Evolutionary conservation across 2,329 filamentous ascomycete species (phyloP), one percentile per base, ranked within the genome.

Genomic region (Fusarium piperis): DNA sequence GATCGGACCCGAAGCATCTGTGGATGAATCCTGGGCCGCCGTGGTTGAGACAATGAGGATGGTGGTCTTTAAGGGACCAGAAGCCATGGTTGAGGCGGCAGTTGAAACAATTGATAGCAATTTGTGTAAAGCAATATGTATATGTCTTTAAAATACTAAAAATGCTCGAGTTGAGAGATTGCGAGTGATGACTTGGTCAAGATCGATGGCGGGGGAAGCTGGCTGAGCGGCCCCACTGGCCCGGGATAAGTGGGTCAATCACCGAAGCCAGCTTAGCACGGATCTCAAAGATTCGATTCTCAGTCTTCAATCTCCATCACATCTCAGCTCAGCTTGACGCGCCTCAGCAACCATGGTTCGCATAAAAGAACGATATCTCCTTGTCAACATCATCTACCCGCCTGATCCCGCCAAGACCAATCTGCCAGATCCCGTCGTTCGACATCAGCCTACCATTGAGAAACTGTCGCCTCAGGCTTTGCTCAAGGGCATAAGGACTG

Each of bases 331-430:
- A n/a, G n/a, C n/a, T n/a, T n/a, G 13, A 44, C 33, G 12, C 44
- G n/a, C 33, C 57, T 51, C 38, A 16, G 11, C 52, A 32, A 70
- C 36, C 55, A 98, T 99, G 96, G 96, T 99, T 67, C 94, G 96
- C 79, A 90, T 98, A 74, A 99, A 99, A 83, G 93, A 97, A 82
- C 92, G 96, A 77, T 99, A 99, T 81, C 89, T 99, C 18, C 90
- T 98, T n/a, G 90, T 98, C 69, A 94, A 97, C 79, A 94, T 98
- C 73, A 87, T 98, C 52, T 98, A 98, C 77, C 94, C 95, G 0
- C 87, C 90, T 8, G 84, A 89, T 13, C 70, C 84, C 11, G 70
- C 77, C 11, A 77, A 80, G 64, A 56, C 78, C 35, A 80, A 82
- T 74, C 74, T 87, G 77, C 81, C 92, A 78, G 81, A 89, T 83